Evolutionary conservation across 495 filamentous ascomycete genomes (phyloP), one percentile per base, ranked within the genome.

Genomic region (Lasiosphaeria ovina): DNA sequence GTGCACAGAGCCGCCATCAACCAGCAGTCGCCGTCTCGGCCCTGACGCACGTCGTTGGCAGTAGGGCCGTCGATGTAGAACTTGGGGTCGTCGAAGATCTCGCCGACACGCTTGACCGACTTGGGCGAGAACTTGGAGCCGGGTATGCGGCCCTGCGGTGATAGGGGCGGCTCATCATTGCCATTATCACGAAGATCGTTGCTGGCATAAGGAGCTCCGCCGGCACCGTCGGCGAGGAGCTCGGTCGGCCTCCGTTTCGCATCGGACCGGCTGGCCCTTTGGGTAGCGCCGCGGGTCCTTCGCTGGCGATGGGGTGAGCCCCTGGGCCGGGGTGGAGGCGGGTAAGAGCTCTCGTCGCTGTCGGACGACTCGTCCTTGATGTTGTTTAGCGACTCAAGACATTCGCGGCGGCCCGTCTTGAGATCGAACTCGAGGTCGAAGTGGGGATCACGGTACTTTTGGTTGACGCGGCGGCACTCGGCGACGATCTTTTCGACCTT

Each of bases 1-100:
- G 91, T 93, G 61, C 87, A 91, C 51, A 98, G 71, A 9, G 91
- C 93, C 32, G 92, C 89, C 79, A 97, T 83, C 55, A 97, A 81
- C 92, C 93, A 97, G 72, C 93, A 97, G 69, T 97, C 92, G 2
- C 93, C 93, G 64, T 89, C 87, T 50, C 84, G 79, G 3, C 88
- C 88, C 69, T 93, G 89, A 24, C 88, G 85, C 17, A 96, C 86
- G 75, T 94, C 90, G 60, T 87, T 91, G 14, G 93, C 90, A 14
- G 85, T 88, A 6, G 90, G 87, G 3, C 90, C 92, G 62, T 94
- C 89, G 63, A 92, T 83, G 66, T 83, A 95, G 71, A 97, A 97
- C 67, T 87, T 80, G 9, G 93, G 93, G 0, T 87, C 80, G 24
- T 95, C 91, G 68, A 97, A 97, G 56, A 97, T 89, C 66, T 97